Evolutionary conservation across 2,329 filamentous ascomycete species (phyloP).

Genomic region (Magnaporthiopsis rhizophila): DNA sequence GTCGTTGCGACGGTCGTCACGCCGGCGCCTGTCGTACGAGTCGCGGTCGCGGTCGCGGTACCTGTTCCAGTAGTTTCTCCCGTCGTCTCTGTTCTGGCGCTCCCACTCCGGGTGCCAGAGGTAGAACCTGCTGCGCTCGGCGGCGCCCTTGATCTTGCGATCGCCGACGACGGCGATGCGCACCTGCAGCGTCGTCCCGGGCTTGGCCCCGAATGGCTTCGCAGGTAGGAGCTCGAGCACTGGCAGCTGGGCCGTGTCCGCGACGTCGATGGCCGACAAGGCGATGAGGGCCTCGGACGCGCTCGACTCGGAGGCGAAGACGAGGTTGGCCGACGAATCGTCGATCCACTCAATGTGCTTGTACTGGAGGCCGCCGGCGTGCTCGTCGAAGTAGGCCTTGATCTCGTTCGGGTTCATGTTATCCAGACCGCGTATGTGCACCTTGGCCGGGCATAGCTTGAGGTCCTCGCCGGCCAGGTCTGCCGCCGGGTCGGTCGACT

Average conservation of each 20-base stretch:
- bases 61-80: constrained; percentile 33
- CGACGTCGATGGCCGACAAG: constrained; percentile 42
- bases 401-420: constrained; percentile 74
- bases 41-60: constrained; percentile 60
- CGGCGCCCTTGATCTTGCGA: constrained; percentile 70
- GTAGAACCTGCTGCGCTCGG: constrained; percentile 82
- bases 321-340: constrained; percentile 79
- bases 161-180: constrained; percentile 69
- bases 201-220: constrained; percentile 59
- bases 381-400: constrained; percentile 61
- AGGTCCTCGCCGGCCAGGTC: constrained; percentile 19
- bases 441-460: constrained; percentile 46
- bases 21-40: constrained; percentile 21
- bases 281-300: constrained; percentile 48
- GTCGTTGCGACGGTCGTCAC: constrained; percentile 27
- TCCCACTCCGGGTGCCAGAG: constrained; percentile 86
- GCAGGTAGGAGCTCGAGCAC: constrained; percentile 59
- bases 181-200: constrained; percentile 62
- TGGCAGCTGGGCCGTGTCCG: constrained; percentile 47
- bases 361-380: constrained; percentile 50
- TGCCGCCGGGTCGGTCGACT: constrained; percentile 15
- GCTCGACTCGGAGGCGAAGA: constrained; percentile 54
- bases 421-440: constrained; percentile 81
- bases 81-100: constrained; percentile 36
- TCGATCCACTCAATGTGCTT: constrained; percentile 86